A percentile compares a stretch with the other conserved stretches of the same genome.
These are phyloP conservation scores for Acacia pycnantha DNA, from an alignment of 331 rosid genomes.

Conservation along the genomic window DNA sequence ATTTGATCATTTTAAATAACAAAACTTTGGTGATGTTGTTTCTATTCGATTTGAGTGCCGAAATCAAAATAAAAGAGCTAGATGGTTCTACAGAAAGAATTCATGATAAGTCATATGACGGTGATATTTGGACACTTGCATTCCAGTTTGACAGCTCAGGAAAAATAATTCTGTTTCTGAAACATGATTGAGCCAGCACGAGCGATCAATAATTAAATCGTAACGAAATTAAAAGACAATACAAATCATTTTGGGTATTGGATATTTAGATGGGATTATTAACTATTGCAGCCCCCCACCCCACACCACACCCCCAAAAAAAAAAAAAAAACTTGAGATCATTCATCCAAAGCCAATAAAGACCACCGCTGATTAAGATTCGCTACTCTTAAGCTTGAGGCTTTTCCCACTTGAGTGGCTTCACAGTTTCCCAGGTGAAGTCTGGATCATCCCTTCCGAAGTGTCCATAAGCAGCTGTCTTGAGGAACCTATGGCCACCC, in stretches of 20 bases:
- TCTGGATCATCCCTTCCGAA: conserved; percentile 93
- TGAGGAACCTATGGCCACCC: conserved; percentile 84
- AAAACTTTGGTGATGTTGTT: neutral
- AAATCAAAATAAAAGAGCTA: neutral
- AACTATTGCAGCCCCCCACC: conserved; percentile 5
- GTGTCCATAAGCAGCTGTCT: conserved; percentile 97
- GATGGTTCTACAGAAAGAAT: neutral
- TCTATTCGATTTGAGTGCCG: neutral
- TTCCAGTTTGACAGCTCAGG: neutral
- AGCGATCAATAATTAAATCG: conserved; percentile 27
- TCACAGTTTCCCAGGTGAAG: conserved; percentile 96
- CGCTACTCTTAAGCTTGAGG: conserved; percentile 51
- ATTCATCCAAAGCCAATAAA: conserved; percentile 51
- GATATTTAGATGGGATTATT: conserved; percentile 15
- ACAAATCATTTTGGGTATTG: conserved; percentile 23
- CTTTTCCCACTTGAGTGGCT: conserved; percentile 95
- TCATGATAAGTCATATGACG: neutral
- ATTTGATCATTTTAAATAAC: neutral
- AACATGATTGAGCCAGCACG: conserved; percentile 32
- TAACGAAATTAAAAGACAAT: neutral
- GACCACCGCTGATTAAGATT: conserved; percentile 15
- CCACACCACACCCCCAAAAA: neutral
- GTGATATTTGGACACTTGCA: neutral
- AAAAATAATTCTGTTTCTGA: conserved; percentile 33
- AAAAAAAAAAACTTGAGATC: conserved; percentile 42